A percentile compares a stretch with the other conserved stretches of the same genome.
Conservation (phyloP, 768 basidiomycete genomes). For the Russula dissimulans region DNA sequence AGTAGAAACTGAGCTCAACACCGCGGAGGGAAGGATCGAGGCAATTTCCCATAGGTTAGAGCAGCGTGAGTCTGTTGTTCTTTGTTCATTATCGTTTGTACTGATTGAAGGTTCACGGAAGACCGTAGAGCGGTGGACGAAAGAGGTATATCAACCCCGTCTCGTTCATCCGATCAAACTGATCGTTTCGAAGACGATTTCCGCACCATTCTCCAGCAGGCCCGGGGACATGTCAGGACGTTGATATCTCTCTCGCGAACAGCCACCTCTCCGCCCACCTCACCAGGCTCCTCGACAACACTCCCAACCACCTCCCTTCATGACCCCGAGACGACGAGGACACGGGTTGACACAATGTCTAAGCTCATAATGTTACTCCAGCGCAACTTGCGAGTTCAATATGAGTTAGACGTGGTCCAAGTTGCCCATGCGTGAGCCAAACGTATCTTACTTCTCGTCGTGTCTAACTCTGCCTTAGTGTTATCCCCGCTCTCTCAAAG, state of each 20-base stretch:
- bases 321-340: slow-evolving; percentile 36
- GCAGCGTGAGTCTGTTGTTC: slow-evolving; percentile 5
- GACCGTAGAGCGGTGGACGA: slow-evolving; percentile 18
- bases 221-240: slow-evolving; percentile 47
- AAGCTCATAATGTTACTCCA: slow-evolving; percentile 58
- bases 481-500: slow-evolving; percentile 75
- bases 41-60: slow-evolving; percentile 16
- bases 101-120: not conserved
- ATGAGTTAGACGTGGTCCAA: slow-evolving; percentile 61
- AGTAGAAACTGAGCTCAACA: slow-evolving; percentile 18
- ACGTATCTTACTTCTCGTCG: not conserved
- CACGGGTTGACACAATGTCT: slow-evolving; percentile 54
- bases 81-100: not conserved
- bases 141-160: slow-evolving; percentile 6
- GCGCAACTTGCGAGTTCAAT: slow-evolving; percentile 64
- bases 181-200: slow-evolving; percentile 49
- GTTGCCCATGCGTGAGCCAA: slow-evolving; percentile 65
- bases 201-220: slow-evolving; percentile 59
- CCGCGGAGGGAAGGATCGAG: slow-evolving; percentile 14
- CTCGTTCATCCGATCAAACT: not conserved
- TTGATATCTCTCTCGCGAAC: slow-evolving; percentile 40
- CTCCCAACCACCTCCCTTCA: slow-evolving; percentile 31
- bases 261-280: slow-evolving; percentile 25
- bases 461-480: slow-evolving; percentile 36
- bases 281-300: slow-evolving; percentile 29